Evolutionary conservation across 495 filamentous ascomycete genomes (phyloP), one percentile per base, ranked within the genome.

Genomic region (Echria macrotheca): DNA sequence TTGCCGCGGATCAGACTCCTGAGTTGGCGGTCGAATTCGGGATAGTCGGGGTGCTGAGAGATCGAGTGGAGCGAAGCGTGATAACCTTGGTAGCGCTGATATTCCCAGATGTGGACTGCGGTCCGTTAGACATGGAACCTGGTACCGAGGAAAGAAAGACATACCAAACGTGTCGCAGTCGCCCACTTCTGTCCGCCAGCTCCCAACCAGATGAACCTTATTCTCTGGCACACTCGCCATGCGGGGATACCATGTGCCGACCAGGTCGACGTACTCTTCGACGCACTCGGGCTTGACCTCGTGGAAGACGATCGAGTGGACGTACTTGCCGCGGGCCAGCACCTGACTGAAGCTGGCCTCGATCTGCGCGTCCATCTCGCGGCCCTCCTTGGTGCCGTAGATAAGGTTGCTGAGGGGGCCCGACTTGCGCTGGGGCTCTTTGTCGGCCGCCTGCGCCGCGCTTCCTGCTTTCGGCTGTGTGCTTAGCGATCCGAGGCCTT

Each of bases 21-120:
- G 32, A 97, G 82, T 64, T 89, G 85, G 37, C 66, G 66, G 67
- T 95, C 87, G 60, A 95, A 96, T 9, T 80, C 82, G 44, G 78
- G 70, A 72, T 85, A 96, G 4, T 89, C 85, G 36, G 87, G 86
- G 54, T 93, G 85, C 36, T 75, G 66, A 41, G 84, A 78, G 55
- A 96, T 91, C 46, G 76, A 80, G 72, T 96, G 80, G 19, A 96
- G 75, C 11, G 93, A 96, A 35, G 85, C 82, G 62, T 98, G 94
- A 64, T 95, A 97, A 53, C 93, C 93, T 51, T 90, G 82, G 68
- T 96, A 98, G 57, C 89, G 85, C 67, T 97, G 89, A 69, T 98
- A 98, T 69, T 98, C 93, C 93, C 93, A 98, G 66, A 98, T 98
- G 68, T 98, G 93, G 23, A 98, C 93, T 89, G 48, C 44, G 12